Conservation (phyloP, 73 alveolate species). For the Loxodes magnus region DNA sequence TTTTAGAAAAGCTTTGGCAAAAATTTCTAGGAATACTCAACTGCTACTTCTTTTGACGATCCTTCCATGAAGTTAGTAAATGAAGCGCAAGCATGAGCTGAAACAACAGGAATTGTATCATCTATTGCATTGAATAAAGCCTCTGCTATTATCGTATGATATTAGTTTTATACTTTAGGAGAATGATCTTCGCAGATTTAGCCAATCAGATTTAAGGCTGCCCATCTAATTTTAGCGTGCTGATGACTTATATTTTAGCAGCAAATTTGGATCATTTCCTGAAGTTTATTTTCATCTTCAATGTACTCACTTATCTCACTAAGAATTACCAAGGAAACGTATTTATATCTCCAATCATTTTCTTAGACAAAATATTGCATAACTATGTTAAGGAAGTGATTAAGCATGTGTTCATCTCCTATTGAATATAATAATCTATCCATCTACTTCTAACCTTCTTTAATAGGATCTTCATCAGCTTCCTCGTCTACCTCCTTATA, state of each 20-base stretch:
- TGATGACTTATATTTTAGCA: conserved; percentile 27
- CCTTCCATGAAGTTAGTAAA: conserved; percentile 13
- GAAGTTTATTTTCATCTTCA: conserved; percentile 27
- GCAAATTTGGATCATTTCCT: conserved; percentile 36
- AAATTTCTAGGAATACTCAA: background rate
- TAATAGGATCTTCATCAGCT: too few relatives aligned
- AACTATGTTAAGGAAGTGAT: too few relatives aligned
- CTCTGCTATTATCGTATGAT: conserved; percentile 54
- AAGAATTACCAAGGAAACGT: conserved; percentile 42
- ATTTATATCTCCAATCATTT: conserved; percentile 46
- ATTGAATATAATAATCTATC: too few relatives aligned
- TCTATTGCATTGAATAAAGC: conserved; percentile 12
- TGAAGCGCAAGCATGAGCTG: conserved; percentile 15
- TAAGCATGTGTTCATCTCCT: too few relatives aligned
- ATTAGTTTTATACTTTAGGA: conserved; percentile 52
- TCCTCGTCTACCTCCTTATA: too few relatives aligned
- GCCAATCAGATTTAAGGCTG: conserved; percentile 75
- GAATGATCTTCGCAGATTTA: conserved; percentile 56
- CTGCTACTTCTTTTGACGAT: conserved; percentile 1
- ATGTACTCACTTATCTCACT: conserved; percentile 46
- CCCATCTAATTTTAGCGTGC: conserved; percentile 63
- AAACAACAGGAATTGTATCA: conserved; percentile 13
- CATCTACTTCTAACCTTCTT: too few relatives aligned
- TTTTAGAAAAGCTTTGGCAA: background rate
- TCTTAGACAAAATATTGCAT: too few relatives aligned